Conservation (phyloP, 2,329 filamentous ascomycete genomes). For the Stagonosporopsis chrysanthemi region DNA sequence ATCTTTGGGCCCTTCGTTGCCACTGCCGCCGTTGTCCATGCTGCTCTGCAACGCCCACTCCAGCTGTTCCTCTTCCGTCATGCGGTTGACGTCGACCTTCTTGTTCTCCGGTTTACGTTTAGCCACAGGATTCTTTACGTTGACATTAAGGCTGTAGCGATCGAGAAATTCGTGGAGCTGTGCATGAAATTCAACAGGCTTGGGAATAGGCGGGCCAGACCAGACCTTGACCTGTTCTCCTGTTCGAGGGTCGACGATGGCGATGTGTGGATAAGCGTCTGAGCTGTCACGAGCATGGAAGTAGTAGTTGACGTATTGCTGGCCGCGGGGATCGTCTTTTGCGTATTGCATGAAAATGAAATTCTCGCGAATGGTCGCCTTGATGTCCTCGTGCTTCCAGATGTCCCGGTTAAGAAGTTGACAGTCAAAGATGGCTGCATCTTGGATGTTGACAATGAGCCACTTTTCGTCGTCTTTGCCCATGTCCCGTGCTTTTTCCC, state of each 20-base stretch:
- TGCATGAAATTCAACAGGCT: constrained; percentile 81
- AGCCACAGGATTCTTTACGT: constrained; percentile 92
- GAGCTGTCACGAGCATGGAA: constrained; percentile 79
- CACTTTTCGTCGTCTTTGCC: constrained; percentile 92
- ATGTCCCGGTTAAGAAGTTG: constrained; percentile 93
- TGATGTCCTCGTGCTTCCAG: constrained; percentile 86
- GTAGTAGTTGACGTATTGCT: constrained; percentile 90
- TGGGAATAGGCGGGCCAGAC: constrained; percentile 83
- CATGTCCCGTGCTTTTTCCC: constrained; percentile 82
- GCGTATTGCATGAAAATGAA: constrained; percentile 96
- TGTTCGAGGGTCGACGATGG: constrained; percentile 92
- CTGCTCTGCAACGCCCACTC: constrained; percentile 93
- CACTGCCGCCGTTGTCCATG: constrained; percentile 62
- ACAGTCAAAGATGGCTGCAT: constrained; percentile 91
- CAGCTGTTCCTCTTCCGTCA: constrained; percentile 98
- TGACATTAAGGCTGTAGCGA: constrained; percentile 85
- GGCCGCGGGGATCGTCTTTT: constrained; percentile 80
- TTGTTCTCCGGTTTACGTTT: constrained; percentile 76
- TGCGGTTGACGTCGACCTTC: constrained; percentile 77
- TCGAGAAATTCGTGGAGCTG: constrained; percentile 97
- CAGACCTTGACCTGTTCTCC: constrained; percentile 97
- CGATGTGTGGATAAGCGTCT: constrained; percentile 95
- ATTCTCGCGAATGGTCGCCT: constrained; percentile 83
- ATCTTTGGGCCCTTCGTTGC: constrained; percentile 60
- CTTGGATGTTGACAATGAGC: constrained; percentile 95